Base-by-base conservation (phyloP, 768 basidiomycete genomes). In the Holtermannia corniformis region DNA sequence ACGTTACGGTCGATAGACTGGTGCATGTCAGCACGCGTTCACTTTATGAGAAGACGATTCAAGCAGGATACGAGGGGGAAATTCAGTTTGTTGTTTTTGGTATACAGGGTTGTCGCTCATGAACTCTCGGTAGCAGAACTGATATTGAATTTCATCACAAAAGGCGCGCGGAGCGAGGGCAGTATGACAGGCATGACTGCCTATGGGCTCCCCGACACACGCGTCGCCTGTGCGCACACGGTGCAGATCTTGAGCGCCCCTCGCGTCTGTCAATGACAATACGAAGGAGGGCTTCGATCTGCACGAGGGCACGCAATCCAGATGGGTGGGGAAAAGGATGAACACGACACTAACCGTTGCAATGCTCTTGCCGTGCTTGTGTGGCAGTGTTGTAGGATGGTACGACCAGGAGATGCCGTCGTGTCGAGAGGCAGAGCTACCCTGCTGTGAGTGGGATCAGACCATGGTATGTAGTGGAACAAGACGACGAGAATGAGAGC, bases 81-180 rank as follows among this genome's bases (percentile, higher is more conserved):
- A 27, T 26, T 67, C 65, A 67, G 63, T 57, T 54, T 60, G n/a
- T 42, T 48, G 58, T 64, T 67, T 63, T 68, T 68, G 63, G 66
- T 65, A 65, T 46, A 54, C 55, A 56, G 24, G 44, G 27, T 58
- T 68, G 56, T 68, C 66, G 58, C 66, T 68, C 66, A 68, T 53
- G 66, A 48, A 28, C 53, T 53, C 57, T 68, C 66, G 66, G 66
- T 61, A 68, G 66, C 66, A 68, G 66, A 68, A 68, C 66, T 68
- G 66, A 68, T 59, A 56, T 50, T 52, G 42, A 63, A 48, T 49
- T 60, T 59, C 66, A 65, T 68, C 66, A 65, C 47, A 55, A 50
- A 45, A 46, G 47, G 58, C 7, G 27, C 21, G 28, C 20, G 53
- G 50, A 41, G n/a, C 26, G 14, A 49, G 47, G 46, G 41, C 13